Conservation (phyloP, 2,329 filamentous ascomycete genomes). For the Peltaster fructicola region DNA sequence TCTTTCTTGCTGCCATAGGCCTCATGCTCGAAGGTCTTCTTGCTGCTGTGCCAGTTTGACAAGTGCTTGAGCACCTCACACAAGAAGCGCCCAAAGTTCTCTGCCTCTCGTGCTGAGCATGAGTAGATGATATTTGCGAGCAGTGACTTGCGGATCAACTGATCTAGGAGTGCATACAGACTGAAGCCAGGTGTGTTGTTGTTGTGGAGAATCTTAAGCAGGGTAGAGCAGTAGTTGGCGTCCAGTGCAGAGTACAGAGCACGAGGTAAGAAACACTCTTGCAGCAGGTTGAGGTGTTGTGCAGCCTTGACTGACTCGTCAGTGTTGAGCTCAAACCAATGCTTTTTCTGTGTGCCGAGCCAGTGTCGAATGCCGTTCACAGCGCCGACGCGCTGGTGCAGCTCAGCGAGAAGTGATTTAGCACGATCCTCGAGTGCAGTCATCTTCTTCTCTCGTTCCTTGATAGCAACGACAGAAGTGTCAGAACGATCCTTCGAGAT, state of each 20-base stretch:
- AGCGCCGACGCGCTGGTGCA: conserved; percentile 46
- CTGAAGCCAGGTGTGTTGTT: conserved; percentile 73
- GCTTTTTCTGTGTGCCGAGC: conserved; percentile 55
- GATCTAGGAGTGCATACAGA: conserved; percentile 65
- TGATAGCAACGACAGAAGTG: conserved; percentile 46
- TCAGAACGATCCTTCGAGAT: conserved; percentile 57
- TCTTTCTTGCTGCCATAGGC: conserved; percentile 49
- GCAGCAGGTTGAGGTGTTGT: conserved; percentile 61
- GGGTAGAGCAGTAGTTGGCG: conserved; percentile 71
- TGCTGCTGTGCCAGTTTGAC: conserved; percentile 66
- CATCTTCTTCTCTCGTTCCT: conserved; percentile 52
- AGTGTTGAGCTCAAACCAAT: conserved; percentile 53
- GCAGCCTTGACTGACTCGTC: conserved; percentile 29
- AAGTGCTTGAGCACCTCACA: conserved; percentile 68
- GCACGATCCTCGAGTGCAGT: conserved; percentile 51
- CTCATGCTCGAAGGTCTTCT: conserved; percentile 61
- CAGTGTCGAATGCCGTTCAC: conserved; percentile 40
- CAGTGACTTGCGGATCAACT: conserved; percentile 68
- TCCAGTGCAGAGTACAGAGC: conserved; percentile 70
- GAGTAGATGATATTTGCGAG: conserved; percentile 71
- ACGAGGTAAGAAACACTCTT: conserved; percentile 84
- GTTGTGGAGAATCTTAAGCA: conserved; percentile 75
- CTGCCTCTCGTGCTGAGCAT: conserved; percentile 76
- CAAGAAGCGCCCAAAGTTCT: conserved; percentile 83
- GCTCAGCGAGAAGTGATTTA: conserved; percentile 54